Conservation (phyloP, 495 filamentous ascomycete genomes). For the Acidomyces sp. region DNA sequence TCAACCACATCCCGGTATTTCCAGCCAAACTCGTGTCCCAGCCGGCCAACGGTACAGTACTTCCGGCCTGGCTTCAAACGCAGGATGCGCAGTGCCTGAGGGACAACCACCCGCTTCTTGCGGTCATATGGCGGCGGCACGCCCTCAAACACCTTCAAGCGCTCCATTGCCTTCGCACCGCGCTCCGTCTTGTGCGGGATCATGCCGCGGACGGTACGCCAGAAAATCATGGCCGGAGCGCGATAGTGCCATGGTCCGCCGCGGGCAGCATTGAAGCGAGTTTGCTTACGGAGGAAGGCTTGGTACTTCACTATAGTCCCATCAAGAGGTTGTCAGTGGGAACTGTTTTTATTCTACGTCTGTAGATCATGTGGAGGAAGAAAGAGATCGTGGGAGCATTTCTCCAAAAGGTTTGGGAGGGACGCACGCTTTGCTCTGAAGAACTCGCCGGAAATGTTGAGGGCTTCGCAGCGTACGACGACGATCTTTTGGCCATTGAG, state of each 20-base stretch:
- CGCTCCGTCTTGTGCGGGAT: conserved; percentile 99
- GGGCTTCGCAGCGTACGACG: conserved; percentile 92
- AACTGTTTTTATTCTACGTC: no score
- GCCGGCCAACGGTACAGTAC: conserved; percentile 95
- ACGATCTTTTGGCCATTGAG: conserved; percentile 99
- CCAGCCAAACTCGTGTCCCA: conserved; percentile 98
- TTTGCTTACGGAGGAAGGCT: conserved; percentile 98
- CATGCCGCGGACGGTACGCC: conserved; percentile 99
- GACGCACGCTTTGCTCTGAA: conserved; percentile 99
- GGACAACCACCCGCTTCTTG: conserved; percentile 98
- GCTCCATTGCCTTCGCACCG: conserved; percentile 88
- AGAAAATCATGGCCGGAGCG: conserved; percentile 96
- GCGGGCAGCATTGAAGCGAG: conserved; percentile 96
- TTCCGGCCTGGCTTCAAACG: conserved; percentile 95
- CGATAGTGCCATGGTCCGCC: conserved; percentile 99
- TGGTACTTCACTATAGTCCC: conserved; percentile 96
- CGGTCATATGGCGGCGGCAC: conserved; percentile 97
- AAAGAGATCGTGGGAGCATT: no score
- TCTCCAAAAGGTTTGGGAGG: no score
- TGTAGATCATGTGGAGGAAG: no score
- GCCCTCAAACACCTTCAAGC: conserved; percentile 99
- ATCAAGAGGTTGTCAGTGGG: conserved; percentile 4
- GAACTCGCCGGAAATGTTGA: conserved; percentile 99
- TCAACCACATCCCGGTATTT: conserved; percentile 99
- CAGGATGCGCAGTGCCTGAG: conserved; percentile 89